These are phyloP conservation scores for Mycogone perniciosa DNA, from an alignment of 2,329 filamentous ascomycete species.

Conservation along the genomic window DNA sequence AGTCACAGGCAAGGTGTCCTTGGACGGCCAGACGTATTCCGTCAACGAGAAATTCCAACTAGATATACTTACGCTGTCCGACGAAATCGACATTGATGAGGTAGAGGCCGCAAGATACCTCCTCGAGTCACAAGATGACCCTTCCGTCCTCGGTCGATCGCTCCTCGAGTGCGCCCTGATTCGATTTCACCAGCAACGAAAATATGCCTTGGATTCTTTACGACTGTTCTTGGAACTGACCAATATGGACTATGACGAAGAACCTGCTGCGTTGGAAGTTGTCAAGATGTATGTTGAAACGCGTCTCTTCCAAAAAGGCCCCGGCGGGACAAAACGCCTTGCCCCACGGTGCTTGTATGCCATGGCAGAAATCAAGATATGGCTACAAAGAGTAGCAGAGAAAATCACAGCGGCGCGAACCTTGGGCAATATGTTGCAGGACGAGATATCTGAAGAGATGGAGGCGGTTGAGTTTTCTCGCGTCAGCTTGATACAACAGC, in stretches of 20 bases:
- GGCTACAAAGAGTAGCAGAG: conserved; percentile 70
- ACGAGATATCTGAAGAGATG: conserved; percentile 52
- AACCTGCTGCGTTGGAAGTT: conserved; percentile 25
- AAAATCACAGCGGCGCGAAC: conserved; percentile 69
- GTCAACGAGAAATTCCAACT: conserved; percentile 87
- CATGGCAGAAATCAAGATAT: conserved; percentile 70
- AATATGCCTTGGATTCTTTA: conserved; percentile 76
- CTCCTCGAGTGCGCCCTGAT: conserved; percentile 75
- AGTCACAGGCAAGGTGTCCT: conserved; percentile 63
- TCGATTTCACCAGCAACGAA: conserved; percentile 79
- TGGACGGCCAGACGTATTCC: conserved; percentile 67
- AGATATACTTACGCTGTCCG: conserved; percentile 71
- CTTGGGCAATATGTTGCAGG: conserved; percentile 57
- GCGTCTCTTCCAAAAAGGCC: conserved; percentile 25
- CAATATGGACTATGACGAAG: conserved; percentile 46
- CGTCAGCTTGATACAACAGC: conserved; percentile 75
- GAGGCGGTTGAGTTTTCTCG: conserved; percentile 78
- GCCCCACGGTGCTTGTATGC: conserved; percentile 67
- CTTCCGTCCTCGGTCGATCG: conserved; percentile 61
- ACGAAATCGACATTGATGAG: conserved; percentile 87
- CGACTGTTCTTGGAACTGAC: conserved; percentile 70
- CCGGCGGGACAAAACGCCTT: conserved; percentile 50
- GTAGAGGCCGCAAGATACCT: conserved; percentile 73
- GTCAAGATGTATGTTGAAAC: conserved; percentile 31
- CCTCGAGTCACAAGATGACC: conserved; percentile 64